Conservation (phyloP, 208 protist genomes). For the Leishmania aethiopica region DNA sequence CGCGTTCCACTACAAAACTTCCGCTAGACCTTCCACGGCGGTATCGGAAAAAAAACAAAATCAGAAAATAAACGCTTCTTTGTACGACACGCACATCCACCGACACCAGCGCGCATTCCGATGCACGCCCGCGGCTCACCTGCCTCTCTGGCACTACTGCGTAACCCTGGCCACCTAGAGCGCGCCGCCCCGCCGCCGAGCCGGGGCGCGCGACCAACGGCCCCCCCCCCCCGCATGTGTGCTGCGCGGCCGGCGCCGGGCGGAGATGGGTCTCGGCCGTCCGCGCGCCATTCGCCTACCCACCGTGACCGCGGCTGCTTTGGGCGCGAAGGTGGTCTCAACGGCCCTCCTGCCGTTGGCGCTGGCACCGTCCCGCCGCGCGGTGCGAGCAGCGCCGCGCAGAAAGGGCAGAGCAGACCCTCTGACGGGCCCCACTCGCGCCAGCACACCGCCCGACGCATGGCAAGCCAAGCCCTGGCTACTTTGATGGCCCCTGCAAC, state of each 20-base stretch:
- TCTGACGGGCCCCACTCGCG: neutral
- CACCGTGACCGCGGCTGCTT: neutral
- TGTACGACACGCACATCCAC: too few species aligned
- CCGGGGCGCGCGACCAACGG: too few species aligned
- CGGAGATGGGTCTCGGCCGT: too few species aligned
- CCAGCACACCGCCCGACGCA: neutral
- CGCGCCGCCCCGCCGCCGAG: too few species aligned
- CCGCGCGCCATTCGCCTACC: neutral
- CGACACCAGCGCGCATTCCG: accelerated
- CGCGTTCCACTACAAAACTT: too few species aligned
- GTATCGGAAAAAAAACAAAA: too few species aligned
- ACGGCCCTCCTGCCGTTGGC: neutral
- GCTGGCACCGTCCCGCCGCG: neutral
- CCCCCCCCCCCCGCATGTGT: neutral
- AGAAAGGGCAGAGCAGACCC: neutral
- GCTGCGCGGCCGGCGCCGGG: too few species aligned
- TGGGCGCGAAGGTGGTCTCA: neutral
- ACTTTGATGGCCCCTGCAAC: neutral
- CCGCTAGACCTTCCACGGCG: too few species aligned
- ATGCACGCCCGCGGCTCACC: neutral
- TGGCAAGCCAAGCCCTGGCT: neutral
- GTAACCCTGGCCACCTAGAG: neutral
- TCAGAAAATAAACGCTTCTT: too few species aligned
- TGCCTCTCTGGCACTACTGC: too few species aligned
- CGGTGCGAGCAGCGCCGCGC: neutral